Conservation (phyloP, 352 stramenopile species). For the Peronospora farinosa region DNA sequence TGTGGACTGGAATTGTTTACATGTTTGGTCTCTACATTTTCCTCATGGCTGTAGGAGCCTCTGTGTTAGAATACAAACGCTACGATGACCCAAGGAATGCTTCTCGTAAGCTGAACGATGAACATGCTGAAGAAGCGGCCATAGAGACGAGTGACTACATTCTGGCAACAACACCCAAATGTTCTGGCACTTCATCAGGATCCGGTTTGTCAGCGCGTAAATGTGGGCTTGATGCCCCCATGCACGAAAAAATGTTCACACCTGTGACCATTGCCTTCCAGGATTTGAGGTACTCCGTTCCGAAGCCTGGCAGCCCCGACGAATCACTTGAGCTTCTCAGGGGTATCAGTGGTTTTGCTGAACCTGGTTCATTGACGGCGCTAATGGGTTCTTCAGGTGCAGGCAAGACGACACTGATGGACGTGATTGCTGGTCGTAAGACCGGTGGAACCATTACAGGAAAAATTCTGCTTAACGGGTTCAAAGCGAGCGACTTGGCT, state of each 20-base stretch:
- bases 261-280: constrained; percentile 9
- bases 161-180: too few species aligned
- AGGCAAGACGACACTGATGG: constrained; percentile 5
- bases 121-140: constrained; percentile 5
- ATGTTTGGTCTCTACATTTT: not conserved
- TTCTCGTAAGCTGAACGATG: too few species aligned
- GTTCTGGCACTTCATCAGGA: too few species aligned
- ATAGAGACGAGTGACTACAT: not conserved
- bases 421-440: constrained; percentile 5
- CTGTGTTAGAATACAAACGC: constrained; percentile 9
- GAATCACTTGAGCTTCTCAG: constrained; percentile 7
- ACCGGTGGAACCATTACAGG: not conserved
- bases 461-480: constrained; percentile 3
- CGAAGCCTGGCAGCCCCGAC: constrained; percentile 3
- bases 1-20: not conserved
- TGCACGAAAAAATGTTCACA: constrained; percentile 10
- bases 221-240: too few species aligned
- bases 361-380: constrained; percentile 5
- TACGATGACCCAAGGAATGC: constrained; percentile 18
- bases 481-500: not conserved
- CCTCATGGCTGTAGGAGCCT: not conserved
- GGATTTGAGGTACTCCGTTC: constrained; percentile 12
- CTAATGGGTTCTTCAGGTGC: constrained; percentile 4
- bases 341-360: constrained; percentile 7
- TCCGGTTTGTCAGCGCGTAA: too few species aligned